These are phyloP conservation scores for Venturia nashicola DNA, from an alignment of 2,329 filamentous ascomycete genomes.

Conservation along the genomic window DNA sequence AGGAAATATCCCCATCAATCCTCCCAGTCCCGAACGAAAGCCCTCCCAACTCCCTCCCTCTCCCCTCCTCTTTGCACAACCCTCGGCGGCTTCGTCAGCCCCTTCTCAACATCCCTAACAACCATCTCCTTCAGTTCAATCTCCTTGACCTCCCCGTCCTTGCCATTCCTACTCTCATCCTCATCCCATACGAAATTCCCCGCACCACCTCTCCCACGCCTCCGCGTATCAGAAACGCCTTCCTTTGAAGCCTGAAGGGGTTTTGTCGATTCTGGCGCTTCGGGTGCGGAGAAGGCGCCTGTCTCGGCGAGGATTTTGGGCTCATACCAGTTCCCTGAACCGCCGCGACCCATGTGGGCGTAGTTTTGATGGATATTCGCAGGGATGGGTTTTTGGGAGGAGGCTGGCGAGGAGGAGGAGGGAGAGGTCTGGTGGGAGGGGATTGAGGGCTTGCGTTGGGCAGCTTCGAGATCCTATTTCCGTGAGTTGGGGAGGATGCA, in stretches of 20 bases:
- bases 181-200: slow-evolving; percentile 10
- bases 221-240: not conserved
- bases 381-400: slow-evolving; percentile 1
- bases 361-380: slow-evolving; percentile 5
- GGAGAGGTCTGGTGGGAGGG: not conserved
- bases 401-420: not conserved
- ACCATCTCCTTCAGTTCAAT: slow-evolving; percentile 11
- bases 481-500: not conserved
- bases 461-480: slow-evolving; percentile 2
- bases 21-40: slow-evolving; percentile 2
- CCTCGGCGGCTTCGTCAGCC: slow-evolving; percentile 5
- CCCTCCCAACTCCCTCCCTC: not conserved
- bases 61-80: not conserved
- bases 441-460: not conserved
- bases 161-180: not conserved
- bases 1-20: not conserved
- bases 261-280: not conserved
- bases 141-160: not conserved
- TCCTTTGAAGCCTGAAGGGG: not conserved
- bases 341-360: slow-evolving; percentile 10
- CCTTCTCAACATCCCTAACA: slow-evolving; percentile 8
- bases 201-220: slow-evolving; percentile 6
- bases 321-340: slow-evolving; percentile 10
- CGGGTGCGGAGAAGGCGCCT: slow-evolving; percentile 3
- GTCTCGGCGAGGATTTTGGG: slow-evolving; percentile 5